phyloP scores from a whole-genome alignment of 805 yeast genomes.

The Candida awuae region DNA sequence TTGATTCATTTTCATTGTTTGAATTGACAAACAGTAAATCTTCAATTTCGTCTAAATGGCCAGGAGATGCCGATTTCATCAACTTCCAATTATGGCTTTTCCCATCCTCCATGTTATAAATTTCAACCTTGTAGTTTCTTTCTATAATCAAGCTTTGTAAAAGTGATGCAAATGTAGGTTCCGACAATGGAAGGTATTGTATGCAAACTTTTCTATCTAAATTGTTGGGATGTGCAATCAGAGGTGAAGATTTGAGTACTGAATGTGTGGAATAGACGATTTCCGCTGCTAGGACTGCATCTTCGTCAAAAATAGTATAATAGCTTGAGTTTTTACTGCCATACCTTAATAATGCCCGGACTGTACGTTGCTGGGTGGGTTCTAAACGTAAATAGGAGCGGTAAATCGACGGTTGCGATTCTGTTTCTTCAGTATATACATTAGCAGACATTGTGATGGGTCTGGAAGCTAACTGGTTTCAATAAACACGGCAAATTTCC shows the following conservation, averaged over 20 bases:
- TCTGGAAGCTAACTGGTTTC: not conserved
- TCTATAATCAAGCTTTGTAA: conserved; percentile 61
- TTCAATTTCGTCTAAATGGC: conserved; percentile 73
- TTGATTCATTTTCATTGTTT: conserved; percentile 25
- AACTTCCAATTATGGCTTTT: conserved; percentile 52
- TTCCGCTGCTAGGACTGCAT: conserved; percentile 80
- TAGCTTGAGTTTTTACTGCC: conserved; percentile 63
- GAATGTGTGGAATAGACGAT: conserved; percentile 75
- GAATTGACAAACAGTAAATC: conserved; percentile 40
- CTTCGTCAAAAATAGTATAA: conserved; percentile 63
- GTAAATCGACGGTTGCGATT: conserved; percentile 10
- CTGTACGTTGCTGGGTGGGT: conserved; percentile 38
- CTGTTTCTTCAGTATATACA: conserved; percentile 8
- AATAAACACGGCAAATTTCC: too few species aligned
- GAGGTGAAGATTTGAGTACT: conserved; percentile 48
- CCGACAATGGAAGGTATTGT: conserved; percentile 68
- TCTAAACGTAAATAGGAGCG: conserved; percentile 37
- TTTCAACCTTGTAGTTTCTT: conserved; percentile 68
- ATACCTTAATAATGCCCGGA: conserved; percentile 49
- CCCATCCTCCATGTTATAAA: conserved; percentile 34
- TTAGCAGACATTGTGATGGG: conserved; percentile 8
- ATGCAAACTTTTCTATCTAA: conserved; percentile 33
- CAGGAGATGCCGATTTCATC: conserved; percentile 71
- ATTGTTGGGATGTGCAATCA: conserved; percentile 28
- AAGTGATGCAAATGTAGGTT: conserved; percentile 60